These are phyloP conservation scores for Lathyrus tuberosus DNA, from an alignment of 306 rosid species.

Conservation along the genomic window DNA sequence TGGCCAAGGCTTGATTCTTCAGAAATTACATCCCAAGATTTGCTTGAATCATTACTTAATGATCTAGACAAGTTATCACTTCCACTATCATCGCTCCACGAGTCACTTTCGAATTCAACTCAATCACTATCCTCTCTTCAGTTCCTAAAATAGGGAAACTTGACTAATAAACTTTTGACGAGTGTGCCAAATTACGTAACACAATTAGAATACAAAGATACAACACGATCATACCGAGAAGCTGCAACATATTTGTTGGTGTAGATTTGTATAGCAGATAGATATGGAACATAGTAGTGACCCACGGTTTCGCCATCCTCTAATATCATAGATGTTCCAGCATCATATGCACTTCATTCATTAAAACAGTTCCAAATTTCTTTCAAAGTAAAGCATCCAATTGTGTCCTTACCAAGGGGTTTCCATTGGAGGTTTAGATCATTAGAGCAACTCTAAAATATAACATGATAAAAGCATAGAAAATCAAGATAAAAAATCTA, in stretches of 20 bases:
- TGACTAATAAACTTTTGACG: no score
- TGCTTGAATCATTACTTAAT: slow-evolving; percentile 69
- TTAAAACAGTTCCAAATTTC: slow-evolving; percentile 68
- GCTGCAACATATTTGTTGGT: slow-evolving; percentile 51
- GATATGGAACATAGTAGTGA: slow-evolving; percentile 72
- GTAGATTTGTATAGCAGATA: slow-evolving; percentile 75
- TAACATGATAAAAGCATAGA: slow-evolving; percentile 16
- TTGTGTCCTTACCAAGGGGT: slow-evolving; percentile 53
- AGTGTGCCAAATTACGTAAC: no score
- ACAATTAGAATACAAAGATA: background rate
- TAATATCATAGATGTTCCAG: slow-evolving; percentile 51
- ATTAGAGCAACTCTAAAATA: slow-evolving; percentile 53
- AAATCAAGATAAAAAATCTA: no score
- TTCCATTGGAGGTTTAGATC: slow-evolving; percentile 64
- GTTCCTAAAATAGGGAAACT: no score
- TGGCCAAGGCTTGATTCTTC: slow-evolving; percentile 71
- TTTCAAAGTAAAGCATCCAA: slow-evolving; percentile 57
- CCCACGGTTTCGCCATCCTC: slow-evolving; percentile 49
- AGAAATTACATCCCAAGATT: slow-evolving; percentile 65
- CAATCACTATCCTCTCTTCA: no score
- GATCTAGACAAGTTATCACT: slow-evolving; percentile 67
- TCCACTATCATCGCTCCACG: slow-evolving; percentile 76
- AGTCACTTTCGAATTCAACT: no score
- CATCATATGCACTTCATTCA: slow-evolving; percentile 88
- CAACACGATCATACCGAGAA: slow-evolving; percentile 46